Evolutionary conservation across 768 basidiomycete genomes (phyloP).

Genomic region (Tulasnella sp.): DNA sequence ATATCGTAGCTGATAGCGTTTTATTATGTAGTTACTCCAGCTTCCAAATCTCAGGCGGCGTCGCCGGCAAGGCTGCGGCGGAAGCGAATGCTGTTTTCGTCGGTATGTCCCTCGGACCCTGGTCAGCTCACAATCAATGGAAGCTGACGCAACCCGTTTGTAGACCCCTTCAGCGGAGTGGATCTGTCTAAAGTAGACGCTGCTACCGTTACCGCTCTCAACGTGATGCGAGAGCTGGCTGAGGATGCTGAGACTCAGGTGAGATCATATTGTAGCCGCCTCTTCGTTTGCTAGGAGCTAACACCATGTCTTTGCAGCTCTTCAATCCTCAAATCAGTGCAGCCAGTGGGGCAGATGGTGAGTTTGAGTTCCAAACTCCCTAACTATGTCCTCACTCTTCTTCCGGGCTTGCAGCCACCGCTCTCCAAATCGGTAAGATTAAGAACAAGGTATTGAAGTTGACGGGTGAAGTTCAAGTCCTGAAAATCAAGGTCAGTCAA

Average conservation of each 20-base stretch:
- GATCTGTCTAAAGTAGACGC: slow-evolving; percentile 28
- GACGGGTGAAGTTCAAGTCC: slow-evolving; percentile 27
- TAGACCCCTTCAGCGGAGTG: background rate
- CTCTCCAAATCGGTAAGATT: slow-evolving; percentile 31
- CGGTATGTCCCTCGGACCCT: slow-evolving; percentile 15
- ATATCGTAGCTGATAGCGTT: background rate
- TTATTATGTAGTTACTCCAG: slow-evolving; percentile 24
- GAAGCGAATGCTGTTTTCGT: slow-evolving; percentile 32
- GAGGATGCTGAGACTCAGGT: slow-evolving; percentile 29
- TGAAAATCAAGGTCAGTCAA: slow-evolving; percentile 17
- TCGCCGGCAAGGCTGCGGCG: slow-evolving; percentile 28
- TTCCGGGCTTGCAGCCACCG: slow-evolving; percentile 21
- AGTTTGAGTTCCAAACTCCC: background rate
- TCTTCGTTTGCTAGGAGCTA: background rate
- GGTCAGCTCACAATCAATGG: background rate
- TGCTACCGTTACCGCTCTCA: slow-evolving; percentile 20
- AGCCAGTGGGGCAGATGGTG: slow-evolving; percentile 25
- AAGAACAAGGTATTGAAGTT: slow-evolving; percentile 38
- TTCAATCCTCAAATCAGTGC: slow-evolving; percentile 30
- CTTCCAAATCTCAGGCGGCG: slow-evolving; percentile 33
- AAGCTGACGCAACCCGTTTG: background rate
- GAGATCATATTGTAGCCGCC: background rate
- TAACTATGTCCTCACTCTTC: background rate
- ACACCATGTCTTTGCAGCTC: background rate
- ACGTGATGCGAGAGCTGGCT: slow-evolving; percentile 30